A percentile compares a stretch with the other conserved stretches of the same genome.
phyloP scores from a whole-genome alignment of 2,329 filamentous ascomycete genomes.

The Ceratocystis huliohia region DNA sequence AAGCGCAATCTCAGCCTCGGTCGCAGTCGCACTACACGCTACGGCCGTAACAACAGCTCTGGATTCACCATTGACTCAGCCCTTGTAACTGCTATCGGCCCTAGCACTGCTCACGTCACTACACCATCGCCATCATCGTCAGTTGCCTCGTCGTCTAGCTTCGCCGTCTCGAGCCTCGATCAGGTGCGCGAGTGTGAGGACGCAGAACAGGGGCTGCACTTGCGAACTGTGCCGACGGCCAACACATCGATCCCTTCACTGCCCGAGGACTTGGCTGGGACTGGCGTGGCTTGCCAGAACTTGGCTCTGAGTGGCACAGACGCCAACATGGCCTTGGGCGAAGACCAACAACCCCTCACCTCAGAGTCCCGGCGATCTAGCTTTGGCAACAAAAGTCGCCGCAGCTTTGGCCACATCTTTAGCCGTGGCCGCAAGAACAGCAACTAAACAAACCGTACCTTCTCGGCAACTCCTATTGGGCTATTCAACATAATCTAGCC shows the following conservation, averaged over 20 bases:
- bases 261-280: background rate
- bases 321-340: background rate
- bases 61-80: conserved; percentile 16
- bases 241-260: conserved; percentile 8
- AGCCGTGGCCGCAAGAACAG: conserved; percentile 15
- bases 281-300: background rate
- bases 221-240: background rate
- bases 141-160: background rate
- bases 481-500: background rate
- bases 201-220: background rate
- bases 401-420: conserved; percentile 13
- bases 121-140: conserved; percentile 9
- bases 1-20: conserved; percentile 33
- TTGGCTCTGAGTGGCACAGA: background rate
- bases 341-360: conserved; percentile 10
- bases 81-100: conserved; percentile 14
- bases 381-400: conserved; percentile 11
- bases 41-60: conserved; percentile 6
- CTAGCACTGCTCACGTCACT: conserved; percentile 11
- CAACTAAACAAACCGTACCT: background rate
- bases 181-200: conserved; percentile 1
- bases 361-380: conserved; percentile 14
- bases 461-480: background rate
- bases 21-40: conserved; percentile 14
- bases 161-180: background rate